Conservation (phyloP, 2,329 filamentous ascomycete genomes). For the Colletotrichum tropicale region DNA sequence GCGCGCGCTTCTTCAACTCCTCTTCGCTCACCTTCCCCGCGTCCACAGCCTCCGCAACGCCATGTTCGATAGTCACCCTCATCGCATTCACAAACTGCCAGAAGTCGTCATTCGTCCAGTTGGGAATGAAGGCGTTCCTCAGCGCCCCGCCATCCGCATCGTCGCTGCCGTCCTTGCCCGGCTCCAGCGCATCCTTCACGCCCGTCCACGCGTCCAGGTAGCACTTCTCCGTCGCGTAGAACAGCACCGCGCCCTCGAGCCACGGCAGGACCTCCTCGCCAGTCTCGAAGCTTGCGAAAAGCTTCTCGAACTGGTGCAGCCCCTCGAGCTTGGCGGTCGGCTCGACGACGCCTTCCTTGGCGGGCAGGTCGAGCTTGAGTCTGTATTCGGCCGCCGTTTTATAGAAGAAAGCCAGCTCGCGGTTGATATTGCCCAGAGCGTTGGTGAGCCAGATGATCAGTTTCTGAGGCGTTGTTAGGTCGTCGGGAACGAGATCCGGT, state of each 20-base stretch:
- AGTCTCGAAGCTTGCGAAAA: slow-evolving; percentile 59
- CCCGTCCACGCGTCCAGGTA: slow-evolving; percentile 66
- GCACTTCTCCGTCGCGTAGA: slow-evolving; percentile 77
- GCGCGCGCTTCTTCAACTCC: slow-evolving; percentile 40
- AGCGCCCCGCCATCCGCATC: slow-evolving; percentile 70
- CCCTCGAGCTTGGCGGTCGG: slow-evolving; percentile 42
- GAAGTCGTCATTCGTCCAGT: slow-evolving; percentile 70
- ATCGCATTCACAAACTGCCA: slow-evolving; percentile 61
- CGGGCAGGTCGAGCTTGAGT: slow-evolving; percentile 50
- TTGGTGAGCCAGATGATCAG: slow-evolving; percentile 68
- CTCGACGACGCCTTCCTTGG: slow-evolving; percentile 23
- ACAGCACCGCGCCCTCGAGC: slow-evolving; percentile 73
- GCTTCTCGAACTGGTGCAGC: slow-evolving; percentile 40
- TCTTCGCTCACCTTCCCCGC: slow-evolving; percentile 31
- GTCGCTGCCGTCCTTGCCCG: slow-evolving; percentile 9
- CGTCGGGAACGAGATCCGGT: slow-evolving; percentile 34
- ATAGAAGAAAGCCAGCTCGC: slow-evolving; percentile 72
- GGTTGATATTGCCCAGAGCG: slow-evolving; percentile 68
- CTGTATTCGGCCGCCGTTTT: slow-evolving; percentile 65
- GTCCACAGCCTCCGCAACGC: slow-evolving; percentile 45
- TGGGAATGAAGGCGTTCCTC: slow-evolving; percentile 68
- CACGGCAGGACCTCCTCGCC: slow-evolving; percentile 50
- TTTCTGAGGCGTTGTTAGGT: slow-evolving; percentile 46
- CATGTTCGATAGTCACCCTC: slow-evolving; percentile 58
- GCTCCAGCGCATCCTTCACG: slow-evolving; percentile 42